Percentiles rank a stretch among this genome's conserved stretches.
Evolutionary conservation across 2,329 filamentous ascomycete genomes (phyloP).

Genomic region (Didymella glomerata): DNA sequence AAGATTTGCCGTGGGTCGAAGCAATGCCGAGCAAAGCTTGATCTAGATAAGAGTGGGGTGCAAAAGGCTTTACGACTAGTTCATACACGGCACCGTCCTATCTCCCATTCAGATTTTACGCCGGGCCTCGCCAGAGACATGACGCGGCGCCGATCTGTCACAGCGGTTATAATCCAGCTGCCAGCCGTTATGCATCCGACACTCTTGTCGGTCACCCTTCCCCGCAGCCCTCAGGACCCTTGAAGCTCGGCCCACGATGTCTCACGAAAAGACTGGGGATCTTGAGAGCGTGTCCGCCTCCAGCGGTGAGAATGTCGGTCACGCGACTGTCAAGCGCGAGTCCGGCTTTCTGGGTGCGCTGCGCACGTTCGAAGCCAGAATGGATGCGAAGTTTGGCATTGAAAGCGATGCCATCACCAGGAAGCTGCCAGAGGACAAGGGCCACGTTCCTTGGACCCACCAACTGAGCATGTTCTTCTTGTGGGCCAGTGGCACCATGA

Average conservation of each 20-base stretch:
- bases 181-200: slow-evolving; percentile 10
- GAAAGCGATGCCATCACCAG: slow-evolving; percentile 37
- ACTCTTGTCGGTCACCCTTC: slow-evolving; percentile 2
- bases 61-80: slow-evolving; percentile 22
- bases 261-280: slow-evolving; percentile 27
- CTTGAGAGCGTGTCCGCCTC: slow-evolving; percentile 22
- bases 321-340: slow-evolving; percentile 19
- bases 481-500: slow-evolving; percentile 56
- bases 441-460: slow-evolving; percentile 37
- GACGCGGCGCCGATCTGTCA: slow-evolving; percentile 20
- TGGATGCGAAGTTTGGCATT: slow-evolving; percentile 36
- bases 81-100: slow-evolving; percentile 25
- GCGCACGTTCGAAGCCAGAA: slow-evolving; percentile 29
- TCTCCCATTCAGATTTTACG: slow-evolving; percentile 5
- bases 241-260: slow-evolving; percentile 20
- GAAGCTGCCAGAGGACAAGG: slow-evolving; percentile 41
- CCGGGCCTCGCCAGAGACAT: slow-evolving; percentile 13
- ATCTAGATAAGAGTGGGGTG: slow-evolving; percentile 30
- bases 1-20: slow-evolving; percentile 17
- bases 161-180: slow-evolving; percentile 12
- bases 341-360: slow-evolving; percentile 28
- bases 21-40: slow-evolving; percentile 31
- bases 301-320: slow-evolving; percentile 19
- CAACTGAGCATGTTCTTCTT: slow-evolving; percentile 52
- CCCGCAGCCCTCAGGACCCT: slow-evolving; percentile 5